Percentiles rank a stretch among this genome's conserved stretches.
These are phyloP conservation scores for Globisporangium radiosum DNA, from an alignment of 352 stramenopile species.

Conservation along the genomic window DNA sequence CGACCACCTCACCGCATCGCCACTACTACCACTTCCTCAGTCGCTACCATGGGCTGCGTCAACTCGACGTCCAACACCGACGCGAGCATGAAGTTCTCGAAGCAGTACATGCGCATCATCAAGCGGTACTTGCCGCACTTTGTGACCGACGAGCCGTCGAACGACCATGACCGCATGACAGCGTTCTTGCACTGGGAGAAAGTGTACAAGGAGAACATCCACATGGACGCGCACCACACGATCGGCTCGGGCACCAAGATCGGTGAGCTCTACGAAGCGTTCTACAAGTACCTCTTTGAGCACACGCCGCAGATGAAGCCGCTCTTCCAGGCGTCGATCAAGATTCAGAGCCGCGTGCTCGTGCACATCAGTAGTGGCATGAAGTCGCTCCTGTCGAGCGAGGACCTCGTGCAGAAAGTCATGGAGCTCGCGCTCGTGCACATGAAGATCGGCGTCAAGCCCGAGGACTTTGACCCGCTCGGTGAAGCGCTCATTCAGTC, in stretches of 20 bases:
- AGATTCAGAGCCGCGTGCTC: constrained; percentile 58
- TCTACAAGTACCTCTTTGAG: constrained; percentile 66
- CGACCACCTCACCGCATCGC: not conserved
- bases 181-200: constrained; percentile 61
- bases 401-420: constrained; percentile 54
- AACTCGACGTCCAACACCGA: constrained; percentile 14
- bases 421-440: constrained; percentile 50
- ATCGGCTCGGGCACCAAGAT: constrained; percentile 37
- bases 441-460: constrained; percentile 63
- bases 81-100: constrained; percentile 37
- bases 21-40: too few species aligned
- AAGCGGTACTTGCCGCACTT: constrained; percentile 60
- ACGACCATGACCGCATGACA: constrained; percentile 36
- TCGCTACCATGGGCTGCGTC: constrained; percentile 26
- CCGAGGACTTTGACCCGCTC: constrained; percentile 55
- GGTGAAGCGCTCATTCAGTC: constrained; percentile 51
- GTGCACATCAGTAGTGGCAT: constrained; percentile 60
- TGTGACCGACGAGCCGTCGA: constrained; percentile 37
- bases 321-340: constrained; percentile 48
- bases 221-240: constrained; percentile 42
- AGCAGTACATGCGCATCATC: constrained; percentile 61
- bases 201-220: constrained; percentile 64
- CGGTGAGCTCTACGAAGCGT: constrained; percentile 49
- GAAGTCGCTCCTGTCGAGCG: constrained; percentile 45
- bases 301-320: constrained; percentile 51